These are phyloP conservation scores for Mycogone perniciosa DNA, from an alignment of 2,329 filamentous ascomycete species.

Conservation along the genomic window DNA sequence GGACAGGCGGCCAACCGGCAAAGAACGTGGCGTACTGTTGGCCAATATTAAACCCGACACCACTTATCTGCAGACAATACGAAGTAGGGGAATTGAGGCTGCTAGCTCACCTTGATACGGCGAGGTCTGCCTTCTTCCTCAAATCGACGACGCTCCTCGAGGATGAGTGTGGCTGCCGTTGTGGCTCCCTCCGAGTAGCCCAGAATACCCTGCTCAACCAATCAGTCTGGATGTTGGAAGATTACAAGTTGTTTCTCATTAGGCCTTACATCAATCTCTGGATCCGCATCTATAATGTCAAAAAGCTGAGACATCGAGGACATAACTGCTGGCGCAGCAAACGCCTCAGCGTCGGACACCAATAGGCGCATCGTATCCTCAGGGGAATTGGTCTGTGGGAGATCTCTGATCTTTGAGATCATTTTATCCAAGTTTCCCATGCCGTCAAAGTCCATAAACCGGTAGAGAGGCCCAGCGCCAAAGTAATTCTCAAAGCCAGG, in stretches of 20 bases:
- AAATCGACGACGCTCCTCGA: conserved; percentile 41
- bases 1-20: conserved; percentile 47
- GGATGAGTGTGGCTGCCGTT: conserved; percentile 45
- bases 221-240: background rate
- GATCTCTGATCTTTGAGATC: conserved; percentile 46
- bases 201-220: conserved; percentile 38
- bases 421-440: conserved; percentile 39
- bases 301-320: conserved; percentile 25
- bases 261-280: conserved; percentile 24
- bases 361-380: conserved; percentile 52
- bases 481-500: conserved; percentile 52
- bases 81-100: conserved; percentile 7
- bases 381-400: conserved; percentile 44
- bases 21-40: conserved; percentile 43
- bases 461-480: conserved; percentile 47
- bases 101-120: conserved; percentile 28
- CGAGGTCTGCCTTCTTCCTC: conserved; percentile 26
- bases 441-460: conserved; percentile 46
- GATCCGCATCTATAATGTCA: conserved; percentile 38
- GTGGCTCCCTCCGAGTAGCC: conserved; percentile 57
- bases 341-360: conserved; percentile 26
- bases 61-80: conserved; percentile 30
- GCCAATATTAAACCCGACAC: background rate
- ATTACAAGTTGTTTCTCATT: background rate
- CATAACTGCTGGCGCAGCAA: conserved; percentile 13